These are phyloP conservation scores for Rhynchosporium agropyri DNA, from an alignment of 2,329 filamentous ascomycete species.

Conservation along the genomic window DNA sequence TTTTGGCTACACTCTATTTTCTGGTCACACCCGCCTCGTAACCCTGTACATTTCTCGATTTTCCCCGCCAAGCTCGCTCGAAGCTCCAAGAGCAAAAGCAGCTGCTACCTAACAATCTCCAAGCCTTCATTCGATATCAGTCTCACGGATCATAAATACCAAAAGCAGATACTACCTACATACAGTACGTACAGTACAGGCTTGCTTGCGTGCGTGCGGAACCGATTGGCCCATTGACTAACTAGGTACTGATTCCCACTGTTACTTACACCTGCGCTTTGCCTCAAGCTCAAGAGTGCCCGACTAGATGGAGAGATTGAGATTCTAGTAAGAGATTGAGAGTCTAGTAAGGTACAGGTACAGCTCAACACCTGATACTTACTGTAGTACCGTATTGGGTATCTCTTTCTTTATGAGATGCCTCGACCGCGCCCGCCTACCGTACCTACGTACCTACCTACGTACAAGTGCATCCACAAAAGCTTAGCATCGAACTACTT, in stretches of 20 bases:
- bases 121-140: neutral
- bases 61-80: neutral
- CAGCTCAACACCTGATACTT: no score
- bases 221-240: neutral
- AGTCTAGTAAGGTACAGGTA: no score
- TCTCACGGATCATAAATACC: neutral
- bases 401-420: no score
- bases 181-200: no score
- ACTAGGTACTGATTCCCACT: neutral
- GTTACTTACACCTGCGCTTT: neutral
- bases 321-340: no score
- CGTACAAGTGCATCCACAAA: conserved; percentile 28
- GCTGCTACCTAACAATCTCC: conserved; percentile 12
- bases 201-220: neutral
- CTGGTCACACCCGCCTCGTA: neutral
- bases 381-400: no score
- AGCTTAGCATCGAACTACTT: conserved; percentile 30
- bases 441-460: neutral
- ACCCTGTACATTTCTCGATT: conserved; percentile 8
- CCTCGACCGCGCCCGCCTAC: neutral
- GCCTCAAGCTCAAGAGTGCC: neutral
- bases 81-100: conserved; percentile 3
- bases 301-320: no score
- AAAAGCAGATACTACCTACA: neutral
- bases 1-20: neutral